A percentile compares a stretch with the other conserved stretches of the same genome.
Evolutionary conservation across 2,329 filamentous ascomycete species (phyloP).

Genomic region (Aspergillus calidoustus): DNA sequence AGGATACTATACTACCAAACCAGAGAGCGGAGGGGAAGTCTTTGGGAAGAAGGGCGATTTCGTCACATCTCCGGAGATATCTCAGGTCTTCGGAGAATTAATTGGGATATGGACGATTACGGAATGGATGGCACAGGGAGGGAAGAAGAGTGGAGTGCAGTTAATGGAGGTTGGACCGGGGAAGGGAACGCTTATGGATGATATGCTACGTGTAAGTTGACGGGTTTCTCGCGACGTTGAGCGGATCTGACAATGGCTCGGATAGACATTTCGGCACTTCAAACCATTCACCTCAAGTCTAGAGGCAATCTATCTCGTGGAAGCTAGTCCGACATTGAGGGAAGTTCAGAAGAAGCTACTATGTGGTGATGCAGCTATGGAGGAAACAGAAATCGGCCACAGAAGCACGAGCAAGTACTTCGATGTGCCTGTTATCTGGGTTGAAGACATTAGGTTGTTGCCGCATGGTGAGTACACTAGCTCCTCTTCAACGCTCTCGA

Average conservation of each 20-base stretch:
- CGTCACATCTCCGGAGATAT: slow-evolving; percentile 96
- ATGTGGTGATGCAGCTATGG: slow-evolving; percentile 72
- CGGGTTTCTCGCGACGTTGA: slow-evolving; percentile 1
- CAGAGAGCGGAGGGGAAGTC: slow-evolving; percentile 73
- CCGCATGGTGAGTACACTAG: slow-evolving; percentile 61
- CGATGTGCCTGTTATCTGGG: slow-evolving; percentile 80
- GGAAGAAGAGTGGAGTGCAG: slow-evolving; percentile 73
- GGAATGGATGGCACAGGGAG: slow-evolving; percentile 94
- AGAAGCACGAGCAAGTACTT: slow-evolving; percentile 77
- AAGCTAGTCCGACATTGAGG: slow-evolving; percentile 82
- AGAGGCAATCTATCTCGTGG: slow-evolving; percentile 89
- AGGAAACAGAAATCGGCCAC: slow-evolving; percentile 73
- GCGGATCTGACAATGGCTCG: slow-evolving; percentile 10
- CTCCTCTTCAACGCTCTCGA: neutral
- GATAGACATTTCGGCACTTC: slow-evolving; percentile 81
- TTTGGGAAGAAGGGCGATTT: slow-evolving; percentile 96
- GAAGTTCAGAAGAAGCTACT: slow-evolving; percentile 79
- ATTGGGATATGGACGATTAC: slow-evolving; percentile 93
- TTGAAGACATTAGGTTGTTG: slow-evolving; percentile 83
- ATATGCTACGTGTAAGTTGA: slow-evolving; percentile 80
- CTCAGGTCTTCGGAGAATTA: slow-evolving; percentile 93
- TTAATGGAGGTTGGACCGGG: slow-evolving; percentile 94
- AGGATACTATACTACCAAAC: slow-evolving; percentile 87
- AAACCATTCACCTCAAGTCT: slow-evolving; percentile 75
- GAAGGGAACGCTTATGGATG: slow-evolving; percentile 94